These are phyloP conservation scores for Paxillus rubicundulus DNA, from an alignment of 768 basidiomycete species.

Conservation along the genomic window DNA sequence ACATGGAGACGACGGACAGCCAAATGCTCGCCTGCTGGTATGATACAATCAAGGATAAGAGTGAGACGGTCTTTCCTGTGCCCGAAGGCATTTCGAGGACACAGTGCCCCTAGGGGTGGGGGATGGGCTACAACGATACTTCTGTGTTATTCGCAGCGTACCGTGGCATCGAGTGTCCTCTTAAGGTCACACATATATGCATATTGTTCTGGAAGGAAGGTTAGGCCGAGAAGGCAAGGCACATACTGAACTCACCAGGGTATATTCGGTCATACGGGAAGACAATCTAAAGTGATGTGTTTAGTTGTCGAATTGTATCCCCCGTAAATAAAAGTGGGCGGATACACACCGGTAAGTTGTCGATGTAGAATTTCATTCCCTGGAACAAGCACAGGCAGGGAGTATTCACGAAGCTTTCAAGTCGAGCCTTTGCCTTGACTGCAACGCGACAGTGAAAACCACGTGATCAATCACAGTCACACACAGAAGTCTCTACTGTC, in stretches of 20 bases:
- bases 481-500: not conserved
- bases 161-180: slow-evolving; percentile 91
- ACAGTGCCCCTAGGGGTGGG: slow-evolving; percentile 78
- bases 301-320: not conserved
- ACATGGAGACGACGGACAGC: not conserved
- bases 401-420: no score
- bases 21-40: slow-evolving; percentile 78
- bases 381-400: not conserved
- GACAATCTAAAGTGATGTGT: slow-evolving; percentile 53
- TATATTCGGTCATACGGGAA: slow-evolving; percentile 96
- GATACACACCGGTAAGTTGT: slow-evolving; percentile 67
- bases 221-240: slow-evolving; percentile 4
- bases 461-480: not conserved
- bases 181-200: slow-evolving; percentile 99
- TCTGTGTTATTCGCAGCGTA: slow-evolving; percentile 32
- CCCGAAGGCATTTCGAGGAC: slow-evolving; percentile 99
- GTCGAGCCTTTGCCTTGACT: no score
- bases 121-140: not conserved
- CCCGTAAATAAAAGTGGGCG: not conserved
- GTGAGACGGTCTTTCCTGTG: slow-evolving; percentile 96
- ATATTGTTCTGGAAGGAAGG: slow-evolving; percentile 77
- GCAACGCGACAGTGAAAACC: no score
- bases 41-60: slow-evolving; percentile 93
- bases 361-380: slow-evolving; percentile 79
- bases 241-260: slow-evolving; percentile 58